Evolutionary conservation across 139 green algal genomes (phyloP), one percentile per base, ranked within the genome.

Genomic region (Volvox africanus): DNA sequence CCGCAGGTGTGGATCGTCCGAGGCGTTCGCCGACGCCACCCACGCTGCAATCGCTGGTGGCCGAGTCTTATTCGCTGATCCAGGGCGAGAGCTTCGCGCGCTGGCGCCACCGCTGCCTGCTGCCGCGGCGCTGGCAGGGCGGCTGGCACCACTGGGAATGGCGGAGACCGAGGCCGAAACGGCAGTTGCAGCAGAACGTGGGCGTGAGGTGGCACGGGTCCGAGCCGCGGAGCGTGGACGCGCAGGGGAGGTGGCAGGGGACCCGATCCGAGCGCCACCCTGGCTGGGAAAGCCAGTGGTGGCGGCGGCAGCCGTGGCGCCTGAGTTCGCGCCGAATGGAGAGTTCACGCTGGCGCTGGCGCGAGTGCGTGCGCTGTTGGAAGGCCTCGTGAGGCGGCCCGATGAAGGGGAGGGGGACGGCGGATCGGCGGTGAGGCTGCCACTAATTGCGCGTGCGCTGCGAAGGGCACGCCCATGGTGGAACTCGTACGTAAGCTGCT

Each of bases 401-500:
- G 73, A 84, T 30, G 30, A 20, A 30, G 85, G 28, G 17, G 61
- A 19, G 26, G 67, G 71, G 13, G 73, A 76, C 24, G 71, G 44
- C 30, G 86, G 86, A 32, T 90, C 86, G 50, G 73, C 73, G n/a
- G 86, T 90, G n/a, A 90, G 86, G 67, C 67, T 62, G 86, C 30
- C 32, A 44, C 21, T 1, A n/a, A 17, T 32, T 73, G 35, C 28
- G 44, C 86, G 73, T 18, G 18, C 1, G 80, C 50, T 67, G 78
- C 78, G 78, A 16, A 33, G 12, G 26, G 80, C 50, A 11, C 24
- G 69, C 1, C 36, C 26, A n/a, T 71, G 19, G 14, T n/a, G 6
- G 84, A 82, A 67, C 69, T 90, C 86, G 20, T 32, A 11, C 5
- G 73, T 90, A 11, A 90, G 73, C 86, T 84, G 73, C 1, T 55